These are phyloP conservation scores for Pseudocercospora vitis DNA, from an alignment of 2,329 filamentous ascomycete genomes.

Conservation along the genomic window DNA sequence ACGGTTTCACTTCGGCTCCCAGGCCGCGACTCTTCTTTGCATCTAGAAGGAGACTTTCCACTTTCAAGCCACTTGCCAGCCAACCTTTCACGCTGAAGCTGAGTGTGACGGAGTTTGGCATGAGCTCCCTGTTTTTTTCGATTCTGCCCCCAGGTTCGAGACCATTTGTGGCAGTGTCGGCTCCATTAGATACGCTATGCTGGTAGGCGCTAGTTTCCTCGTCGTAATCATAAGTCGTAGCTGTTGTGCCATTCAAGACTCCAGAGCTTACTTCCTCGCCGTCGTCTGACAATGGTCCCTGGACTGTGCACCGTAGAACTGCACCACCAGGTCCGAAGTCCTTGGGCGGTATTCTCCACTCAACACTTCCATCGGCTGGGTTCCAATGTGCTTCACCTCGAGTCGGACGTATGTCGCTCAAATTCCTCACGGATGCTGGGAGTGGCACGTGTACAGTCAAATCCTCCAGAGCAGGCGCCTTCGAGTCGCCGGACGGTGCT, in stretches of 20 bases:
- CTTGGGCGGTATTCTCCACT: slow-evolving; percentile 80
- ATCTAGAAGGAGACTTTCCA: slow-evolving; percentile 62
- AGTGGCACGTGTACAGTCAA: slow-evolving; percentile 76
- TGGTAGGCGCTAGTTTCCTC: slow-evolving; percentile 37
- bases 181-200: slow-evolving; percentile 40
- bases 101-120: slow-evolving; percentile 49
- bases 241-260: slow-evolving; percentile 41
- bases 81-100: slow-evolving; percentile 60
- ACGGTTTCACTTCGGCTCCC: slow-evolving; percentile 85
- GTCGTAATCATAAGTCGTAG: slow-evolving; percentile 44
- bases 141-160: slow-evolving; percentile 3
- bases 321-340: slow-evolving; percentile 61
- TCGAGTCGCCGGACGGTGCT: slow-evolving; percentile 30
- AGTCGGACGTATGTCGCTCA: slow-evolving; percentile 77
- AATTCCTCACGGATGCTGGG: slow-evolving; percentile 73
- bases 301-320: slow-evolving; percentile 74
- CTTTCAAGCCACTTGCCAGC: slow-evolving; percentile 64
- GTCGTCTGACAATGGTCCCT: slow-evolving; percentile 59
- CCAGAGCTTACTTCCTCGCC: slow-evolving; percentile 45
- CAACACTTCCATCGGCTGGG: slow-evolving; percentile 67
- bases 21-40: slow-evolving; percentile 80
- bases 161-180: slow-evolving; percentile 12
- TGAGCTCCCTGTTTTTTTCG: slow-evolving; percentile 45
- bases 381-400: slow-evolving; percentile 82
- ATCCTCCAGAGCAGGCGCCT: slow-evolving; percentile 62